Evolutionary conservation across 2,329 filamentous ascomycete species (phyloP), one percentile per base, ranked within the genome.

Genomic region (Aureobasidium namibiae): DNA sequence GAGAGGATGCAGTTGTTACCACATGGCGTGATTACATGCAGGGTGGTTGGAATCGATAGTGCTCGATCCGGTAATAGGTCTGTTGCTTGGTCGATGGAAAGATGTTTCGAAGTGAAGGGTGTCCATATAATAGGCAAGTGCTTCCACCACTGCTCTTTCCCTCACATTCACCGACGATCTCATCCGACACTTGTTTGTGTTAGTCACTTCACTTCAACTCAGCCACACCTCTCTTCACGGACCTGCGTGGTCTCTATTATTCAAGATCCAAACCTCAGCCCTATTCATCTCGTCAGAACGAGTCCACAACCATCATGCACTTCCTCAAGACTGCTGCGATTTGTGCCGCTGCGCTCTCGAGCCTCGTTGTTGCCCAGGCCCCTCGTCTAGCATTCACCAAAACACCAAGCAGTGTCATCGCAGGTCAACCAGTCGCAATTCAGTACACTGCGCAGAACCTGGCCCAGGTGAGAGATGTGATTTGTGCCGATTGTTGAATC

Each of bases 371-470:
- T 57, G 81, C 80, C 46, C 74, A 80, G 61, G 70, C 71, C 8
- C 65, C 63, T n/a, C 63, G 65, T n/a, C 65, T 82, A 52, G 68
- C 72, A 62, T 85, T 82, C 73, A 82, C 81, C 62, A 72, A 74
- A 44, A 78, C 79, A 65, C 79, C 80, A 10, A 68, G 69, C 31
- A 68, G 73, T 49, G 72, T 83, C 56, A 67, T 73, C 50, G 75
- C 76, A 57, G 82, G 82, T 49, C 67, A 80, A 65, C 72, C 74
- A 29, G 72, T 75, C 62, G 77, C 65, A 23, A 67, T 70, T 50
- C 65, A 62, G 36, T 70, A 65, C 59, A 57, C 63, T 11, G 66
- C 66, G 54, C 66, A 65, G 57, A 64, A 68, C 49, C 59, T 65
- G 44, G 56, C 16, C 54, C 59, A 53, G 26, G 63, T 64, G 45